A percentile compares a stretch with the other conserved stretches of the same genome.
Evolutionary conservation across 1,284 basidiomycete genomes (phyloP).

Genomic region (Gymnopus androsaceus): DNA sequence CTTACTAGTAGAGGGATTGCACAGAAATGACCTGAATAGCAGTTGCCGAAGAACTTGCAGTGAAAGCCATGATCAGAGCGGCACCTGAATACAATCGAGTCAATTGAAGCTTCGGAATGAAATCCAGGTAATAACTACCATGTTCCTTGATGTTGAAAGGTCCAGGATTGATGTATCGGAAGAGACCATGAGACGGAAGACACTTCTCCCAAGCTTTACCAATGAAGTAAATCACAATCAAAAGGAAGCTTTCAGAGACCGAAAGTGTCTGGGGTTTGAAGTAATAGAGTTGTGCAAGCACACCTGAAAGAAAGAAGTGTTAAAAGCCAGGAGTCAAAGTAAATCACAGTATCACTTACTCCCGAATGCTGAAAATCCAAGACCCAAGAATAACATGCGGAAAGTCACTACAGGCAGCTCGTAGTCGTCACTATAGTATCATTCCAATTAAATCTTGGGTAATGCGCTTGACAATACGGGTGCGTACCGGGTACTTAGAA

Average conservation of each 20-base stretch:
- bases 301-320: constrained; percentile 5
- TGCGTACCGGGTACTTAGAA: constrained; percentile 19
- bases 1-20: constrained; percentile 36
- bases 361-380: constrained; percentile 17
- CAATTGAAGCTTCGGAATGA: too few relatives aligned
- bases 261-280: constrained; percentile 22
- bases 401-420: constrained; percentile 20
- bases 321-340: background rate
- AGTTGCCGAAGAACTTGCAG: constrained; percentile 34
- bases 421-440: constrained; percentile 17
- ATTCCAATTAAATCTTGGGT: background rate
- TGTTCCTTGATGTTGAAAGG: constrained; percentile 19
- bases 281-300: constrained; percentile 23
- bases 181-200: constrained; percentile 17
- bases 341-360: constrained; percentile 12
- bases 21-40: constrained; percentile 40
- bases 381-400: constrained; percentile 20
- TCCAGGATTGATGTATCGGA: constrained; percentile 20
- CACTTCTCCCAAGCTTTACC: constrained; percentile 17
- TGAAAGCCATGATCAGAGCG: constrained; percentile 38
- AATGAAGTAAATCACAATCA: constrained; percentile 20
- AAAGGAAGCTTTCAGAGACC: constrained; percentile 20
- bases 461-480: background rate
- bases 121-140: too few relatives aligned
- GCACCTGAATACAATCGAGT: too few relatives aligned